Conservation (phyloP, 2,329 filamentous ascomycete species). For the Pseudogymnoascus sp. region DNA sequence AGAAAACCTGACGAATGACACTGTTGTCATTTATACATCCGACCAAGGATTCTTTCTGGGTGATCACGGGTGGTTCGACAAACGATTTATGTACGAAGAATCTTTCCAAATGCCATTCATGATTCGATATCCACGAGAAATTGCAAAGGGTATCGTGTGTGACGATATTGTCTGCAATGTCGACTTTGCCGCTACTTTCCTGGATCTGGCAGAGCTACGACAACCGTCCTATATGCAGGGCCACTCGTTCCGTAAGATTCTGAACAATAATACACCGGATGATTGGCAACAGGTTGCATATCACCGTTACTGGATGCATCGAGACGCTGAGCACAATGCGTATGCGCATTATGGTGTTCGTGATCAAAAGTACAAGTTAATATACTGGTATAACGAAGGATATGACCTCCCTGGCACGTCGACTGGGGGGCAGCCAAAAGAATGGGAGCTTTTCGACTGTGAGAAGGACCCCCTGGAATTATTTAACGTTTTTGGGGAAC, state of each 20-base stretch:
- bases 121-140: slow-evolving; percentile 37
- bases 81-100: slow-evolving; percentile 51
- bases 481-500: slow-evolving; percentile 38
- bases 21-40: slow-evolving; percentile 44
- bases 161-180: slow-evolving; percentile 45
- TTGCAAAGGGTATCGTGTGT: slow-evolving; percentile 32
- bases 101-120: slow-evolving; percentile 49
- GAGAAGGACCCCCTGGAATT: slow-evolving; percentile 41
- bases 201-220: slow-evolving; percentile 36
- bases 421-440: slow-evolving; percentile 34
- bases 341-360: slow-evolving; percentile 45
- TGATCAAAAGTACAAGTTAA: slow-evolving; percentile 45
- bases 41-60: slow-evolving; percentile 50
- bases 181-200: slow-evolving; percentile 44
- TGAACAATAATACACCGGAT: slow-evolving; percentile 31
- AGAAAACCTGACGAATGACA: slow-evolving; percentile 36
- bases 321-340: slow-evolving; percentile 40
- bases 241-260: slow-evolving; percentile 32
- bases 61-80: slow-evolving; percentile 51
- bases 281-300: slow-evolving; percentile 46
- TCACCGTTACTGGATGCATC: slow-evolving; percentile 50
- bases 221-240: slow-evolving; percentile 46
- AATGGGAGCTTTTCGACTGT: slow-evolving; percentile 49
- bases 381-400: slow-evolving; percentile 48
- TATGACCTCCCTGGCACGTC: slow-evolving; percentile 38